Evolutionary conservation across 1,139 yeast genomes (phyloP).

Genomic region (Lodderomyces elongisporus): DNA sequence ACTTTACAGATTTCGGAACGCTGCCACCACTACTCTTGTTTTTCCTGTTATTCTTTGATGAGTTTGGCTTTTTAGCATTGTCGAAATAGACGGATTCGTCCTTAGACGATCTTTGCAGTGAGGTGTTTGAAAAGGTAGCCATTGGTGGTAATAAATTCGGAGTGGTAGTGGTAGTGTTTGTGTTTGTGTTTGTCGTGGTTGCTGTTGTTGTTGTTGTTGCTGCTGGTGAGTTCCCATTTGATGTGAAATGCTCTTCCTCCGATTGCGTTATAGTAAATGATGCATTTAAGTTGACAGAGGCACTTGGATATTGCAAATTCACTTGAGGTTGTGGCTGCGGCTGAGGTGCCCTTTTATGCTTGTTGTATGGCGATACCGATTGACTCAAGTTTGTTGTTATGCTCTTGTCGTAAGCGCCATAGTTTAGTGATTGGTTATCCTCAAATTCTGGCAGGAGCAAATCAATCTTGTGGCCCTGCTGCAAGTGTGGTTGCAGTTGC

Average conservation of each 20-base stretch:
- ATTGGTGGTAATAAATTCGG: conserved; percentile 35
- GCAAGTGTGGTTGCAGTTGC: background rate
- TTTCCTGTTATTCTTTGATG: too few species aligned
- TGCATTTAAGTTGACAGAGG: conserved; percentile 2
- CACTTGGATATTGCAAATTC: conserved; percentile 7
- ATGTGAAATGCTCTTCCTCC: background rate
- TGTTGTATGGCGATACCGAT: conserved; percentile 19
- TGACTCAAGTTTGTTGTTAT: conserved; percentile 12
- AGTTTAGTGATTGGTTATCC: conserved; percentile 6
- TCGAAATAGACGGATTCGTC: background rate
- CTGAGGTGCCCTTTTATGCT: background rate
- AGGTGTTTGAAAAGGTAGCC: conserved; percentile 23
- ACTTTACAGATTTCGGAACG: too few species aligned
- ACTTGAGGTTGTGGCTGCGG: too few species aligned
- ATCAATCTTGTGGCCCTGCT: conserved; percentile 17
- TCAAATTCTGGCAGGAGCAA: conserved; percentile 27
- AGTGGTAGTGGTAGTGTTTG: too few species aligned
- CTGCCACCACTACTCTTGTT: too few species aligned
- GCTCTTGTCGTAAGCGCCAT: conserved; percentile 8
- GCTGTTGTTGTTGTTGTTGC: background rate
- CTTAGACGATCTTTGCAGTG: background rate
- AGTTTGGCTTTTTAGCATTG: background rate
- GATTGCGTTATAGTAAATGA: background rate
- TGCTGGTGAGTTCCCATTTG: conserved; percentile 1
- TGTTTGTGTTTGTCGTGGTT: background rate